These are phyloP conservation scores for Gigaspora rosea DNA, from an alignment of 192 early-diverging fungal genomes.

Conservation along the genomic window DNA sequence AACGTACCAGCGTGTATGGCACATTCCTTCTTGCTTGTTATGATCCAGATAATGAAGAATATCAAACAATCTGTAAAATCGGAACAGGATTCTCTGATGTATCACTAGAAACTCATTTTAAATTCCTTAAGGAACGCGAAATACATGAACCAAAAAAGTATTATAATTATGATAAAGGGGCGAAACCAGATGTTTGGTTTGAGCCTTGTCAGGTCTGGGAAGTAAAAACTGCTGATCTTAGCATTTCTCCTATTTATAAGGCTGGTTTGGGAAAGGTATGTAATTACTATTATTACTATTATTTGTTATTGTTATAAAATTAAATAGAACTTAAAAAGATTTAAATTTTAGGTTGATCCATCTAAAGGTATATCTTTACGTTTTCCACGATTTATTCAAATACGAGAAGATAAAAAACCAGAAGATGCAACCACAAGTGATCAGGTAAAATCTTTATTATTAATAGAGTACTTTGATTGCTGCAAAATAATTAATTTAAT, in stretches of 20 bases:
- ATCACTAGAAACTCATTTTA: constrained; percentile 70
- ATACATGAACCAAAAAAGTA: constrained; percentile 78
- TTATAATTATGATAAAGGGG: constrained; percentile 75
- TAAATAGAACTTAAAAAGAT: constrained; percentile 1
- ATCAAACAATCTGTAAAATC: constrained; percentile 98
- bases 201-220: constrained; percentile 92
- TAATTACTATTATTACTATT: constrained; percentile 7
- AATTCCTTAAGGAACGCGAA: constrained; percentile 72
- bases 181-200: constrained; percentile 97
- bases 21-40: constrained; percentile 96
- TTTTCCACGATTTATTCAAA: constrained; percentile 94
- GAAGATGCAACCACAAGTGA: constrained; percentile 90
- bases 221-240: constrained; percentile 94
- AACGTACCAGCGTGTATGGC: constrained; percentile 95
- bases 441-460: constrained; percentile 56
- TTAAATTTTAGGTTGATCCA: constrained; percentile 63
- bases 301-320: not conserved
- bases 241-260: constrained; percentile 92
- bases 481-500: not conserved
- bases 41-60: constrained; percentile 91
- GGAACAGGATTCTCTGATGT: constrained; percentile 97
- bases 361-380: constrained; percentile 93
- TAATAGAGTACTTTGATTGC: not conserved
- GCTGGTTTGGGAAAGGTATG: constrained; percentile 81
- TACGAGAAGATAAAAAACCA: constrained; percentile 93